phyloP scores from a whole-genome alignment of 805 yeast genomes.

The Teunomyces atbi region DNA sequence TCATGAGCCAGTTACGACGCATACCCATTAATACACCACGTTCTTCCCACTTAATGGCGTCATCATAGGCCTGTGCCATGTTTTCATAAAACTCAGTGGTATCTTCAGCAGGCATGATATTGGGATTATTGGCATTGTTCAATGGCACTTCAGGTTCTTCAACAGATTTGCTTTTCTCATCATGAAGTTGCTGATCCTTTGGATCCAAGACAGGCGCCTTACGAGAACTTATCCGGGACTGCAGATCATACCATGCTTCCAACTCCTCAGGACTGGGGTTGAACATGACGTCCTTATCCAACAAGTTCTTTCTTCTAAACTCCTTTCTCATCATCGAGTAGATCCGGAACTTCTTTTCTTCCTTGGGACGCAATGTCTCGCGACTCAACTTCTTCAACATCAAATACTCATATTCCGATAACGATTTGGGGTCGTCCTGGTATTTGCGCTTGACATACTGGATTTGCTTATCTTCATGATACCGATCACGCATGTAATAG shows the following conservation, averaged over 20 bases:
- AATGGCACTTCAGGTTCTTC: conserved; percentile 11
- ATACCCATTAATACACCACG: conserved; percentile 56
- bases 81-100: conserved; percentile 76
- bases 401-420: conserved; percentile 63
- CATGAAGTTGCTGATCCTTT: conserved; percentile 14
- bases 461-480: conserved; percentile 61
- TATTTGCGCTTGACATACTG: conserved; percentile 40
- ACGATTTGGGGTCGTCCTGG: conserved; percentile 28
- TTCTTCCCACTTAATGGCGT: conserved; percentile 75
- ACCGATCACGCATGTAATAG: conserved; percentile 64
- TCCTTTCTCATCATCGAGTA: conserved; percentile 56
- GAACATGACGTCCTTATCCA: conserved; percentile 33
- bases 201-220: conserved; percentile 23
- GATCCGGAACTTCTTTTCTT: conserved; percentile 55
- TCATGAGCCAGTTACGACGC: conserved; percentile 78
- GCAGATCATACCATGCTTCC: conserved; percentile 40
- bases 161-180: conserved; percentile 28
- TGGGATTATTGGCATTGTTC: conserved; percentile 37
- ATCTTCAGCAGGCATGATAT: conserved; percentile 69
- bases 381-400: conserved; percentile 57
- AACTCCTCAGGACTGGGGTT: conserved; percentile 42
- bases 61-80: conserved; percentile 79
- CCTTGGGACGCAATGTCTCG: conserved; percentile 63
- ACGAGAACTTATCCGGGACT: conserved; percentile 23
- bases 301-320: conserved; percentile 37